A percentile compares a stretch with the other conserved stretches of the same genome.
These are phyloP conservation scores for Solanum corneliomulleri DNA, from an alignment of 257 asterid species.

Conservation along the genomic window DNA sequence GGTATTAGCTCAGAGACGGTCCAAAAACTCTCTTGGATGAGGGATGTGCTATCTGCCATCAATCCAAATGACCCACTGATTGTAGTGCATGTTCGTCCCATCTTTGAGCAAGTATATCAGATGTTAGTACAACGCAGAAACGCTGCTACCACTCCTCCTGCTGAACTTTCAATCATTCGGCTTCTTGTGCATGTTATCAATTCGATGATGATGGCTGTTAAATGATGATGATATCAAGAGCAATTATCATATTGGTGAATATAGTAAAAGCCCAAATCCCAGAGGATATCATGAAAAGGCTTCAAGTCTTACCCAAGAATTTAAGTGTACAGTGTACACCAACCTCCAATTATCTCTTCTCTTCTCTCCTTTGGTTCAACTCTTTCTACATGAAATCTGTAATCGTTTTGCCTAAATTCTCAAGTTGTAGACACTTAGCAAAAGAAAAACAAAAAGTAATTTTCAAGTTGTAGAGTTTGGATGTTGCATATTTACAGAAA, in stretches of 20 bases:
- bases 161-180: conserved; percentile 60
- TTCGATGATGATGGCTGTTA: conserved; percentile 71
- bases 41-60: conserved; percentile 64
- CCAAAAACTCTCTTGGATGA: conserved; percentile 77
- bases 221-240: conserved; percentile 39
- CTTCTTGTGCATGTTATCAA: conserved; percentile 77
- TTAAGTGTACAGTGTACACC: background rate
- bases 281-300: conserved; percentile 8
- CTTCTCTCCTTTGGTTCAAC: background rate
- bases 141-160: conserved; percentile 33
- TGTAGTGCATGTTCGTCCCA: conserved; percentile 65
- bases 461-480: background rate
- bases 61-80: conserved; percentile 77
- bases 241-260: background rate
- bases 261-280: conserved; percentile 4
- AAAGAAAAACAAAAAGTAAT: background rate
- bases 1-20: conserved; percentile 57
- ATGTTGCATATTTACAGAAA: background rate
- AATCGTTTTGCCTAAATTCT: background rate
- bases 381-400: background rate
- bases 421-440: background rate
- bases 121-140: conserved; percentile 63
- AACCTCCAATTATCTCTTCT: background rate
- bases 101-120: conserved; percentile 93
- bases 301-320: conserved; percentile 1